Base-by-base conservation (phyloP, 352 stramenopile genomes). In the Pythium periplocum region DNA sequence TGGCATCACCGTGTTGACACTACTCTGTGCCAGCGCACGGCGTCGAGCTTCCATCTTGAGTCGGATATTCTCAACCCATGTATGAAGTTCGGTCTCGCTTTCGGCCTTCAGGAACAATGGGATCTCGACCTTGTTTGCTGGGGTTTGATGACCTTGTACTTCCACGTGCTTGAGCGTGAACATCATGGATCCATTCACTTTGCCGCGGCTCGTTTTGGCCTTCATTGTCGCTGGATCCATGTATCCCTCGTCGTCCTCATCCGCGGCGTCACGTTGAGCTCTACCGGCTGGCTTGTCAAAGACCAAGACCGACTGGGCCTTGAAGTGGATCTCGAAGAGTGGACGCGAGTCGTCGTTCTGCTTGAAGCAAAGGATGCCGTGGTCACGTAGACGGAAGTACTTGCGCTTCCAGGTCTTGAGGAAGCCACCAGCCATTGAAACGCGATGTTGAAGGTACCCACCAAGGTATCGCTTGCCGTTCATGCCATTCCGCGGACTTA, bases 401-500 rank as follows among this genome's bases (percentile, higher is more conserved):
- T 77, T 83, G 40, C 67, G 70, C 62, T 85, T 82, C 71, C 80
- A 89, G 33, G 62, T 67, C 52, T 86, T 87, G 35, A 89, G 67
- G 35, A 90, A 74, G 9, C 81, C 78, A 11, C 61, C 74, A 9
- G 73, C 73, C 56, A 81, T 76, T 0, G 73, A 64, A 0, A 81
- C 70, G 34, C 78, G 69, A 17, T 86, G 82, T 35, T 73, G 68
- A 31, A 92, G 48, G 41, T 83, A 84, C 7, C 79, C 79, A 11
- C 69, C 60, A 6, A 80, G 60, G 49, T 79, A 87, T 3, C 69
- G 70, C 62, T 81, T 78, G 42, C 74, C 72, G 49, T 76, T 86
- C 41, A 71, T 55, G 45, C 0, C 17, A 26, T 73, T 60, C 6
- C 76, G 68, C 26, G 76, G 70, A 72, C 74, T 90, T 62, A 84